Base-by-base conservation (phyloP, 2,329 filamentous ascomycete species). In the Fusarium equiseti region DNA sequence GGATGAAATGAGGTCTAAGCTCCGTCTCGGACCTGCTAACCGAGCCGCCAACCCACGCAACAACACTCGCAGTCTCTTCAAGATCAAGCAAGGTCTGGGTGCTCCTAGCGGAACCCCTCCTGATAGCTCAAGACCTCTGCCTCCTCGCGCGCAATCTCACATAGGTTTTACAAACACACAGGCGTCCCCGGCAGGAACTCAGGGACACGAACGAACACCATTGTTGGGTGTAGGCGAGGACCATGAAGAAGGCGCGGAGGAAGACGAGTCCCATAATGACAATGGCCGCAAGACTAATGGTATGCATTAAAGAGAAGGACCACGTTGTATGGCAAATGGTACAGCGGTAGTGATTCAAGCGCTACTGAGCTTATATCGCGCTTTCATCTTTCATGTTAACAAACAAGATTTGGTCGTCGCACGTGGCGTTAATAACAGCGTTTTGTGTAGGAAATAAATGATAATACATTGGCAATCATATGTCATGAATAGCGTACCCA, bases 1-100 rank as follows among this genome's bases (percentile, higher is more conserved):
- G 31, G 85, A 88, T 54, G 89, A 91, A 54, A 88, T 91, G 81
- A 85, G 84, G 73, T 85, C 89, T 74, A 88, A 91, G 70, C 81
- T 92, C 46, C 90, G 89, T 70, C 86, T 92, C 0, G 90, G 90
- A 1, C 90, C 90, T 0, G 91, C 89, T 2, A 92, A 92, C 75
- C 86, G 87, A 22, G 90, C 90, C 8, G 86, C 87, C 18, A 89
- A 90, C 59, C 90, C 90, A 3, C 77, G 76, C 22, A 89, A 87
- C 77, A 85, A 84, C 60, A 90, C 89, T 2, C 85, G 85, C 20
- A 87, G 88, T 20, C 87, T 89, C 1, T 89, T 92, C 72, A 91
- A 91, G 78, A 90, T 92, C 72, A 92, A 92, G 80, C 81, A 82
- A 70, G 81, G 81, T 27, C 72, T 81, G 15, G 57, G 60, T 18